Conservation (phyloP, 805 yeast genomes). For the Wickerhamomyces alni region DNA sequence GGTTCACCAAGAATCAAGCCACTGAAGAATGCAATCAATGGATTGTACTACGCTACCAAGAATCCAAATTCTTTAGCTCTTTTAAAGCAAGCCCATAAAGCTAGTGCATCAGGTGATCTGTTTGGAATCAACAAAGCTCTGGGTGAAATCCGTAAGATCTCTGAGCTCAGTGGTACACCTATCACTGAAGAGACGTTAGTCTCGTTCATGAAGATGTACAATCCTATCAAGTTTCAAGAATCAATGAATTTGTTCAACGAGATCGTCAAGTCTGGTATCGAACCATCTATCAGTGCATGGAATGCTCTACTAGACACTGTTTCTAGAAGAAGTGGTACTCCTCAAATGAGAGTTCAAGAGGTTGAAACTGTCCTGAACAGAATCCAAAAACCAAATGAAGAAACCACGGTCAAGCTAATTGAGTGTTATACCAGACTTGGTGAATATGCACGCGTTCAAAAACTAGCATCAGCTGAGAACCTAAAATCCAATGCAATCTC, state of each 20-base stretch:
- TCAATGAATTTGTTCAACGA: slow-evolving; percentile 46
- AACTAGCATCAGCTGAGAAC: slow-evolving; percentile 30
- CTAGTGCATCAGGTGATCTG: slow-evolving; percentile 12
- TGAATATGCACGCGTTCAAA: slow-evolving; percentile 31
- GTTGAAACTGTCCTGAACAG: slow-evolving; percentile 32
- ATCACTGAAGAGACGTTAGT: slow-evolving; percentile 36
- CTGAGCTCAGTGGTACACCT: slow-evolving; percentile 25
- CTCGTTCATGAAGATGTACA: slow-evolving; percentile 41
- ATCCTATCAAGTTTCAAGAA: slow-evolving; percentile 28
- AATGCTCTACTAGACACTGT: slow-evolving; percentile 49
- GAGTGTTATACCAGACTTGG: slow-evolving; percentile 43
- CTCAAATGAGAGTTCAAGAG: slow-evolving; percentile 26
- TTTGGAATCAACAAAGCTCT: slow-evolving; percentile 13
- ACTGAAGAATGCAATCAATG: slow-evolving; percentile 5
- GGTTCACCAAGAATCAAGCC: slow-evolving; percentile 4
- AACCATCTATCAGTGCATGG: slow-evolving; percentile 49
- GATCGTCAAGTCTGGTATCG: slow-evolving; percentile 32
- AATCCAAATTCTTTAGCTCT: slow-evolving; percentile 18
- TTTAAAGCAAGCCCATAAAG: slow-evolving; percentile 13
- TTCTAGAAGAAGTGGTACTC: slow-evolving; percentile 22
- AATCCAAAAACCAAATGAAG: slow-evolving; percentile 37
- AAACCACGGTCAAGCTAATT: slow-evolving; percentile 42
- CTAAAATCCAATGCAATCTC: slow-evolving; percentile 27
- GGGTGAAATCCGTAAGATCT: slow-evolving; percentile 13
- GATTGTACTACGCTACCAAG: slow-evolving; percentile 7